phyloP scores from a whole-genome alignment of 495 filamentous ascomycete species.

The Entonaema liquescens region DNA sequence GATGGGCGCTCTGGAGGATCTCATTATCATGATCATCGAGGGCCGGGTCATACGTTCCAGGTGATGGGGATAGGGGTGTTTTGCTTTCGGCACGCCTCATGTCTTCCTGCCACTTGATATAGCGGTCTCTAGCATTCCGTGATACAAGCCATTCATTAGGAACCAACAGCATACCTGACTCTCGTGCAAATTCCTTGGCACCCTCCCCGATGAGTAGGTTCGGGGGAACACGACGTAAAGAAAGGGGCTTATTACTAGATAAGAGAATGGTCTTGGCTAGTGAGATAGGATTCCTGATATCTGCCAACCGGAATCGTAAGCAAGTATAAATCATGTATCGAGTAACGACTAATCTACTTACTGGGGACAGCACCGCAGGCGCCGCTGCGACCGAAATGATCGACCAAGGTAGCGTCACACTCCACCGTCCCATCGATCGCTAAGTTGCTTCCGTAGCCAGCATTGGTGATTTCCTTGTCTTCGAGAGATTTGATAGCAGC shows the following conservation, averaged over 20 bases:
- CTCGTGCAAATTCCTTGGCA: slow-evolving; percentile 82
- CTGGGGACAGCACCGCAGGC: slow-evolving; percentile 89
- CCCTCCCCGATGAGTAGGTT: slow-evolving; percentile 89
- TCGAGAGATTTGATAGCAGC: slow-evolving; percentile 86
- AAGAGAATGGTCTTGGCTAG: slow-evolving; percentile 86
- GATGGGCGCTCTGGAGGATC: slow-evolving; percentile 34
- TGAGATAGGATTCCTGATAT: slow-evolving; percentile 90
- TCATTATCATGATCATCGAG: slow-evolving; percentile 32
- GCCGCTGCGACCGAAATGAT: slow-evolving; percentile 89
- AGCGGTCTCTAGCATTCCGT: slow-evolving; percentile 75
- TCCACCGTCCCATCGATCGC: slow-evolving; percentile 89
- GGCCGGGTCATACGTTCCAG: slow-evolving; percentile 39
- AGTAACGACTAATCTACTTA: slow-evolving; percentile 54
- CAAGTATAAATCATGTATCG: neutral
- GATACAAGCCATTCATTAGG: slow-evolving; percentile 79
- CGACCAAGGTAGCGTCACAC: slow-evolving; percentile 91
- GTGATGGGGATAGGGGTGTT: slow-evolving; percentile 14
- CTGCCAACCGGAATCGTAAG: slow-evolving; percentile 53
- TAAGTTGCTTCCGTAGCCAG: slow-evolving; percentile 96
- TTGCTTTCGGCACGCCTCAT: slow-evolving; percentile 64
- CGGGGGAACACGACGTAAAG: slow-evolving; percentile 86
- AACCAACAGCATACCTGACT: slow-evolving; percentile 74
- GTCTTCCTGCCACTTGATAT: slow-evolving; percentile 77
- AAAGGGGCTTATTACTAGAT: slow-evolving; percentile 72
- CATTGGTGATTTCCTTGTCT: slow-evolving; percentile 94